These are phyloP conservation scores for Cercospora nicotianae DNA, from an alignment of 2,329 filamentous ascomycete species.

Conservation along the genomic window DNA sequence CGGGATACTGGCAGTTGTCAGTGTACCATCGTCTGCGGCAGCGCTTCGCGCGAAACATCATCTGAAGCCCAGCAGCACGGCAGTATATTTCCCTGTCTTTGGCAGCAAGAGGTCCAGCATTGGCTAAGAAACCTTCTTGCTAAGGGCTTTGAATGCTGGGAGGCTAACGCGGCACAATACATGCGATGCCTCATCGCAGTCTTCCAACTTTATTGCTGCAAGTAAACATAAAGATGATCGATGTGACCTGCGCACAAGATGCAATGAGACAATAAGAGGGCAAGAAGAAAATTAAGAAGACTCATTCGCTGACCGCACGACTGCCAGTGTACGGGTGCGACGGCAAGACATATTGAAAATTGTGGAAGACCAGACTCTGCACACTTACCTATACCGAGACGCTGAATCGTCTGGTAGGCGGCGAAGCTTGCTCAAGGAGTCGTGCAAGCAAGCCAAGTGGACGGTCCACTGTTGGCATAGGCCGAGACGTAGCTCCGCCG, in stretches of 20 bases:
- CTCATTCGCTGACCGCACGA: too few species aligned
- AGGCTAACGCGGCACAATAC: neutral
- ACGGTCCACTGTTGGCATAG: neutral
- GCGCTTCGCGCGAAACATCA: neutral
- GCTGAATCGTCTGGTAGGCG: neutral
- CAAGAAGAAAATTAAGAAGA: too few species aligned
- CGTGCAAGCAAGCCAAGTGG: neutral
- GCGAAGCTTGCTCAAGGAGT: neutral
- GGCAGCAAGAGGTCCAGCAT: neutral
- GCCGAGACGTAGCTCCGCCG: neutral
- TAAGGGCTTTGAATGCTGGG: neutral
- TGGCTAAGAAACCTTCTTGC: neutral
- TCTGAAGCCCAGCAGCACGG: neutral
- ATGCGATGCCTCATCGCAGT: neutral
- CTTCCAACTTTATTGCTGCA: too few species aligned
- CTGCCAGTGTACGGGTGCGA: too few species aligned
- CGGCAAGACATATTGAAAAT: neutral
- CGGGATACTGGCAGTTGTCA: neutral
- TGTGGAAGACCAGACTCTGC: neutral
- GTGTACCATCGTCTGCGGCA: neutral
- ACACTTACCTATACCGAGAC: neutral
- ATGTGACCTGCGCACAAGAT: too few species aligned
- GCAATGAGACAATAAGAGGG: too few species aligned
- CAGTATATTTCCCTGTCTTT: neutral
- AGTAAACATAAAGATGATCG: too few species aligned